Base-by-base conservation (phyloP, 2,329 filamentous ascomycete genomes). In the Pseudogymnoascus sp. region DNA sequence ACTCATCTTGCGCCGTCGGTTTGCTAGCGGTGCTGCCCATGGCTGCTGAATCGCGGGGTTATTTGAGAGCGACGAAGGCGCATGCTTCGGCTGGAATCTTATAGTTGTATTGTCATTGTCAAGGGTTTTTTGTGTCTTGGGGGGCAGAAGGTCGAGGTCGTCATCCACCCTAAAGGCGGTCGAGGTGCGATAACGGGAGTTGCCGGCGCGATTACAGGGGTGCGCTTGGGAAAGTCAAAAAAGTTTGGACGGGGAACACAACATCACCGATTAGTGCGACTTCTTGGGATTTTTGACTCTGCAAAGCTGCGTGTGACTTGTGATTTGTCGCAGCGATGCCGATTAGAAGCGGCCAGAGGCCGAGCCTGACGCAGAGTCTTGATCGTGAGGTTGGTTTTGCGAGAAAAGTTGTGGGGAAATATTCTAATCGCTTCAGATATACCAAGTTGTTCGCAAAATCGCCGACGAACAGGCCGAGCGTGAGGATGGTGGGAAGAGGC, bases 1-100 rank as follows among this genome's bases (percentile, higher is more conserved):
- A 96, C 92, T 91, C 92, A 78, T 97, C 93, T 79, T 97, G 92
- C 70, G 84, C 82, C 35, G 87, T 87, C 65, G 89, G 84, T 75
- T 85, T 89, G 71, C 84, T 81, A 63, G 82, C 77, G 74, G 85
- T 88, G 74, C 88, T 89, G 56, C 87, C 87, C 87, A 89, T 89
- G 40, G 66, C 65, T 66, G 65, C 16, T 60, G 23, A 42, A 59
- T 61, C 60, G 56, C 31, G 62, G 44, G 14, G 4, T 53, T 53
- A 53, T 31, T 42, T 18, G 38, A 33, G 44, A 7, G 60, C 47
- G 31, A 61, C 40, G 18, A 50, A 40, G 47, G 62, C 21, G 31
- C 61, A 60, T 42, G 28, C 38, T 40, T 35, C 31, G 11, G 12
- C 37, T 63, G 12, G 42, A 18, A 38, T 40, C 21, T 31, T 62